Conservation (phyloP, 768 basidiomycete genomes). For the Daedaleopsis sinensis region DNA sequence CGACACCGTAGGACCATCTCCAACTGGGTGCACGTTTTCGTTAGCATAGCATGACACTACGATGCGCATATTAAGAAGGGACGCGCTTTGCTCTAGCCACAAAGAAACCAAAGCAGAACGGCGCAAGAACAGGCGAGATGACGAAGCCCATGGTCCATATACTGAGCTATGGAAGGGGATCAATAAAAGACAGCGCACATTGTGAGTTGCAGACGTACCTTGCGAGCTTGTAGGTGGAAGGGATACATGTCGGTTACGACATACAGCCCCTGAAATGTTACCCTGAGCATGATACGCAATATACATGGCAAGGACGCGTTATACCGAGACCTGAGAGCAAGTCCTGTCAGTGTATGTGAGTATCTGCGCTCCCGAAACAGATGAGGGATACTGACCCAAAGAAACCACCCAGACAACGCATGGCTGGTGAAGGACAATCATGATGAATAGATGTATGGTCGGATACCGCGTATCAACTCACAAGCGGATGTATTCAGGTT, state of each 20-base stretch:
- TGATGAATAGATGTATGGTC: neutral
- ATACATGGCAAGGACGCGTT: neutral
- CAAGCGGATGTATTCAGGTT: slow-evolving; percentile 59
- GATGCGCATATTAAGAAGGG: slow-evolving; percentile 5
- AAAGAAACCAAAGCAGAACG: slow-evolving; percentile 68
- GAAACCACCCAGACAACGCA: slow-evolving; percentile 58
- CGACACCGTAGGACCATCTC: slow-evolving; percentile 70
- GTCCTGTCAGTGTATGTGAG: slow-evolving; percentile 57
- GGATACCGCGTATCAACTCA: slow-evolving; percentile 8
- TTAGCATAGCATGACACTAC: neutral
- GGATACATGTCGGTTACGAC: slow-evolving; percentile 19
- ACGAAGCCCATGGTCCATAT: slow-evolving; percentile 76
- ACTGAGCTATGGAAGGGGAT: slow-evolving; percentile 48
- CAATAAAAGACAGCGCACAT: neutral
- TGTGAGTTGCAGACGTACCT: slow-evolving; percentile 6
- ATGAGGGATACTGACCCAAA: slow-evolving; percentile 46
- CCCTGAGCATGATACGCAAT: neutral
- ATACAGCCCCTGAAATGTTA: slow-evolving; percentile 12
- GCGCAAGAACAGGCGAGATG: slow-evolving; percentile 62
- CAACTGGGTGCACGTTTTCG: slow-evolving; percentile 36
- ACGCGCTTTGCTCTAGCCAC: slow-evolving; percentile 50
- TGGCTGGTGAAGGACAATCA: slow-evolving; percentile 36
- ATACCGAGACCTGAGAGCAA: slow-evolving; percentile 2
- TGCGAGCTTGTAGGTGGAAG: slow-evolving; percentile 17
- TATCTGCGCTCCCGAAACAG: slow-evolving; percentile 34